Conservation (phyloP, 2,329 filamentous ascomycete genomes). For the Clonostachys rhizophaga region DNA sequence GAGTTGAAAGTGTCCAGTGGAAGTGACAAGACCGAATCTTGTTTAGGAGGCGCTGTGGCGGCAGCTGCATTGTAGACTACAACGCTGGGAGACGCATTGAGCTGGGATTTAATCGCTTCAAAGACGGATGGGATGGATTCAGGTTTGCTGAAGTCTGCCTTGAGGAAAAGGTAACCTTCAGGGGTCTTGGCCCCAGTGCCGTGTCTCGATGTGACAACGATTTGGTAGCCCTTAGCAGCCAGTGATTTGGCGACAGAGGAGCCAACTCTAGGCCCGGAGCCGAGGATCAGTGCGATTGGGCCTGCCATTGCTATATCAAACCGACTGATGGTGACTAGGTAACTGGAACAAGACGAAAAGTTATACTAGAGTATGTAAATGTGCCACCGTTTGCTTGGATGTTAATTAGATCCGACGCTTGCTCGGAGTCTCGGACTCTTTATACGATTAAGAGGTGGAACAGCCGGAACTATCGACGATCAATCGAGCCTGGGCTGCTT, state of each 20-base stretch:
- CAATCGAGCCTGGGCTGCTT: too few species aligned
- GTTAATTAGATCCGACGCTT: too few species aligned
- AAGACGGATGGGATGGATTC: slow-evolving; percentile 14
- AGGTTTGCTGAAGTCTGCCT: slow-evolving; percentile 6
- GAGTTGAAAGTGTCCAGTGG: slow-evolving; percentile 15
- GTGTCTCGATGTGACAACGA: slow-evolving; percentile 1
- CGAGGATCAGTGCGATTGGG: slow-evolving; percentile 2
- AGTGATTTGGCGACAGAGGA: background rate
- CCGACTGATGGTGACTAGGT: too few species aligned
- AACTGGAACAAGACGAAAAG: too few species aligned
- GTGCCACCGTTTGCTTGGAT: too few species aligned
- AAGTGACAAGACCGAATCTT: slow-evolving; percentile 23
- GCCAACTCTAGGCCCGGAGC: slow-evolving; percentile 2
- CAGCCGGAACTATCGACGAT: too few species aligned
- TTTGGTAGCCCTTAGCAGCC: slow-evolving; percentile 1
- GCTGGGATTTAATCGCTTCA: slow-evolving; percentile 23
- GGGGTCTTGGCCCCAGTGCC: slow-evolving; percentile 4
- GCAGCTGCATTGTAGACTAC: slow-evolving; percentile 35
- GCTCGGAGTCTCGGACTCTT: too few species aligned
- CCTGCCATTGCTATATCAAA: too few species aligned
- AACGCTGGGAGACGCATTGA: slow-evolving; percentile 22
- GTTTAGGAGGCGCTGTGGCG: slow-evolving; percentile 21
- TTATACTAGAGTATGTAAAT: too few species aligned
- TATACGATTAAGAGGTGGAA: too few species aligned
- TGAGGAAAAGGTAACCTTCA: background rate